phyloP scores from a whole-genome alignment of 495 filamentous ascomycete species.

The Friedmanniomyces simplex region DNA sequence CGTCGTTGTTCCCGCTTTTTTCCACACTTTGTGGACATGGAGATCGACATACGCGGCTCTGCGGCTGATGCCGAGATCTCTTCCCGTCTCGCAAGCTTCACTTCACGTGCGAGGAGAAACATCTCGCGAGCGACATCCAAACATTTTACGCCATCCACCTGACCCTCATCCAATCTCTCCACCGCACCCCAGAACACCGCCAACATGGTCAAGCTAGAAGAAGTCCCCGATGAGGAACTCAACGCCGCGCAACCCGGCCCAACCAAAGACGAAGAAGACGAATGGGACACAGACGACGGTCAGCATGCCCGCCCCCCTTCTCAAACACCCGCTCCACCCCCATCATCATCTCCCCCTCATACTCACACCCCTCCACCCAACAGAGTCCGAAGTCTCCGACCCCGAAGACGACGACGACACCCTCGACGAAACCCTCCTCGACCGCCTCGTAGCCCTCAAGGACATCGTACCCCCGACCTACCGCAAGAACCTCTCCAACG shows the following conservation, averaged over 20 bases:
- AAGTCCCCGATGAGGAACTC: conserved; percentile 95
- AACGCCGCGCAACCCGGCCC: conserved; percentile 57
- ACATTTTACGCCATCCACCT: too few relatives aligned
- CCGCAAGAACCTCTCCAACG: conserved; percentile 55
- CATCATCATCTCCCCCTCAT: too few relatives aligned
- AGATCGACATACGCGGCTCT: neutral
- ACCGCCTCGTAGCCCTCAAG: conserved; percentile 74
- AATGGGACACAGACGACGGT: conserved; percentile 80
- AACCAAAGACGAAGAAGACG: conserved; percentile 64
- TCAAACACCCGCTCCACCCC: neutral
- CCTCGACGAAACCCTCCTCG: conserved; percentile 53
- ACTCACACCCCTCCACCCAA: conserved; percentile 7
- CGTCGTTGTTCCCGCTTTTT: too few relatives aligned
- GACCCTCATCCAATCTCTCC: too few relatives aligned
- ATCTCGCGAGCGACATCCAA: too few relatives aligned
- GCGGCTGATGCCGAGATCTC: neutral
- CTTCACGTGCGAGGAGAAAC: neutral
- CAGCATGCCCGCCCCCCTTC: conserved; percentile 22
- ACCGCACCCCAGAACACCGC: neutral
- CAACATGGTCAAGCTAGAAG: conserved; percentile 92
- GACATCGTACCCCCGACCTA: conserved; percentile 84
- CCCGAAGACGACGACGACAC: conserved; percentile 36
- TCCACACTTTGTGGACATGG: too few relatives aligned
- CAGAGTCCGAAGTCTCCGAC: conserved; percentile 51
- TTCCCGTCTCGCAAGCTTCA: neutral